Conservation (phyloP, 2,329 filamentous ascomycete genomes). For the Pyricularia sp. region DNA sequence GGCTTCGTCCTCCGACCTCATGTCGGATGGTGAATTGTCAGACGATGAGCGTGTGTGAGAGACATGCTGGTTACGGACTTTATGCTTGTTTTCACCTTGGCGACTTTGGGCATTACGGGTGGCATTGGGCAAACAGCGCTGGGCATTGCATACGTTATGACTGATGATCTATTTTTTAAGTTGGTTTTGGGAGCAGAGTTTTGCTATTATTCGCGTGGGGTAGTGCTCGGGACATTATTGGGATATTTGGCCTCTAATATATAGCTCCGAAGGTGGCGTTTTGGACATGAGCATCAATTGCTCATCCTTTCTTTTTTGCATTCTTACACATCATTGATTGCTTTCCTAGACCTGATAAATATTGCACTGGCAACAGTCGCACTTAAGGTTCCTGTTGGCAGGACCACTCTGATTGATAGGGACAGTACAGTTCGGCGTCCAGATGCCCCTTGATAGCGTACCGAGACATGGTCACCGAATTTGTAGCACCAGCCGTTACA, state of each 20-base stretch:
- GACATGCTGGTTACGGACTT: not conserved
- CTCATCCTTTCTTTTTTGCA: not conserved
- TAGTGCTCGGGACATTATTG: not conserved
- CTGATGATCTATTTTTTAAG: not conserved
- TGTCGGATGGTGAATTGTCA: not conserved
- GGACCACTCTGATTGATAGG: not conserved
- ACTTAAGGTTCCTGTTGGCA: no score
- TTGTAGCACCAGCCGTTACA: not conserved
- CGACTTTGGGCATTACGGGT: not conserved
- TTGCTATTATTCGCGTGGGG: not conserved
- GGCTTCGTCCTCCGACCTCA: not conserved
- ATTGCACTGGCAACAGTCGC: not conserved
- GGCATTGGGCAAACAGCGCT: not conserved
- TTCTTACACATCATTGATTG: not conserved
- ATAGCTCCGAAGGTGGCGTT: not conserved
- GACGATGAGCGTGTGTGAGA: not conserved
- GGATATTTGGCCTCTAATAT: not conserved
- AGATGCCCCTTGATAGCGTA: not conserved
- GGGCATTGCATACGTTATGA: not conserved
- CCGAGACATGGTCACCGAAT: not conserved
- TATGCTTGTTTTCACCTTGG: not conserved
- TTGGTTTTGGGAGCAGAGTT: not conserved
- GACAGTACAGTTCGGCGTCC: not conserved
- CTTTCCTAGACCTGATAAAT: not conserved
- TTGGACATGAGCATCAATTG: not conserved